phyloP scores from a whole-genome alignment of 2,329 filamentous ascomycete species.

The Mollisiaceae sp. region DNA sequence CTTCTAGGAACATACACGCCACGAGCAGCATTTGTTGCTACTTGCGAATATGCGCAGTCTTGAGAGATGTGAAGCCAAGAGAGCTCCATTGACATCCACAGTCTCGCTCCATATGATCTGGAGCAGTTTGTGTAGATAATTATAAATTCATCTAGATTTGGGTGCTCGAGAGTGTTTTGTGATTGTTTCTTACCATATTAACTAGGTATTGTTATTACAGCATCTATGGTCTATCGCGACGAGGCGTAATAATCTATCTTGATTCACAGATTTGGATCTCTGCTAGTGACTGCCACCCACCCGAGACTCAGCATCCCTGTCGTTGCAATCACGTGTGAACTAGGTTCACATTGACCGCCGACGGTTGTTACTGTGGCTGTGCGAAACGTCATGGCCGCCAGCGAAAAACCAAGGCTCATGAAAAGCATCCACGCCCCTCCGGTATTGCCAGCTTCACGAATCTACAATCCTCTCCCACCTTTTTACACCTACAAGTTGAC shows the following conservation, averaged over 20 bases:
- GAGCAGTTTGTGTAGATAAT: conserved; percentile 1
- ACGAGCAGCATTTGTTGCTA: conserved; percentile 7
- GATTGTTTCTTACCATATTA: neutral
- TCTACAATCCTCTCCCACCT: neutral
- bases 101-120: conserved; percentile 4
- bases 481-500: neutral
- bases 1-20: conserved; percentile 7
- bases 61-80: conserved; percentile 1
- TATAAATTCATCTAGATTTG: neutral
- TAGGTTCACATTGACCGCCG: neutral
- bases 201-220: too few relatives aligned
- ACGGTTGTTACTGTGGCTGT: neutral
- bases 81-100: neutral
- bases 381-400: conserved; percentile 5
- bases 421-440: conserved; percentile 8
- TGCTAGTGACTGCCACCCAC: neutral
- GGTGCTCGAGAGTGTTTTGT: neutral
- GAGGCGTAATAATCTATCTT: too few relatives aligned
- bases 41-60: conserved; percentile 16
- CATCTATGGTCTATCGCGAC: too few relatives aligned
- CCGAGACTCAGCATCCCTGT: neutral
- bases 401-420: conserved; percentile 6
- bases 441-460: neutral
- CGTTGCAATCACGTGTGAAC: neutral
- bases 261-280: neutral